phyloP scores from a whole-genome alignment of 768 basidiomycete genomes.

The Psilocybe sp. region DNA sequence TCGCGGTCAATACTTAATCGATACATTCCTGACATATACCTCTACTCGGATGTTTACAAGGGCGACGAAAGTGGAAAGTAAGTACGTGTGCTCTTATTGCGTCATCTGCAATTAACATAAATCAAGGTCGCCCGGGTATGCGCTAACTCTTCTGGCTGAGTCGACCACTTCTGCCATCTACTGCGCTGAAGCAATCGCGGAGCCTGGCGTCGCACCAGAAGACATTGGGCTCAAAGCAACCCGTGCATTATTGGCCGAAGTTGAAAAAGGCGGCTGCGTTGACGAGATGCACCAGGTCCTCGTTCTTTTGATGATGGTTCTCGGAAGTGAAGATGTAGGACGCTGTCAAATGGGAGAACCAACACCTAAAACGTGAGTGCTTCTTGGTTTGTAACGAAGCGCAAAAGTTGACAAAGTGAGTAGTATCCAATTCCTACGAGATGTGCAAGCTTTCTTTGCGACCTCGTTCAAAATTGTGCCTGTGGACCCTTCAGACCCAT shows the following conservation, averaged over 20 bases:
- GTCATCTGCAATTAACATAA: background rate
- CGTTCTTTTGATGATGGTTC: conserved; percentile 84
- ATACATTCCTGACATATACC: conserved; percentile 96
- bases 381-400: background rate
- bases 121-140: conserved; percentile 91
- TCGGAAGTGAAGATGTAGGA: conserved; percentile 97
- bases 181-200: conserved; percentile 82
- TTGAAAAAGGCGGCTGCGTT: conserved; percentile 83
- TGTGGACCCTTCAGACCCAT: conserved; percentile 48
- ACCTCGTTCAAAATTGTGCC: conserved; percentile 89
- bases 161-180: conserved; percentile 89
- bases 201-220: conserved; percentile 85
- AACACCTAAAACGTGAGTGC: conserved; percentile 73
- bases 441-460: conserved; percentile 79
- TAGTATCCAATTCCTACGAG: conserved; percentile 91
- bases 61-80: conserved; percentile 97
- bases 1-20: conserved; percentile 91
- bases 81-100: conserved; percentile 23
- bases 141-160: conserved; percentile 84
- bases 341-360: conserved; percentile 84
- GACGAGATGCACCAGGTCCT: conserved; percentile 87
- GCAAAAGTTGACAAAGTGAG: conserved; percentile 6
- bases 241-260: conserved; percentile 73
- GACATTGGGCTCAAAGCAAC: conserved; percentile 86
- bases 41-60: conserved; percentile 98